phyloP scores from a whole-genome alignment of 257 asterid genomes.

The Vinca minor region DNA sequence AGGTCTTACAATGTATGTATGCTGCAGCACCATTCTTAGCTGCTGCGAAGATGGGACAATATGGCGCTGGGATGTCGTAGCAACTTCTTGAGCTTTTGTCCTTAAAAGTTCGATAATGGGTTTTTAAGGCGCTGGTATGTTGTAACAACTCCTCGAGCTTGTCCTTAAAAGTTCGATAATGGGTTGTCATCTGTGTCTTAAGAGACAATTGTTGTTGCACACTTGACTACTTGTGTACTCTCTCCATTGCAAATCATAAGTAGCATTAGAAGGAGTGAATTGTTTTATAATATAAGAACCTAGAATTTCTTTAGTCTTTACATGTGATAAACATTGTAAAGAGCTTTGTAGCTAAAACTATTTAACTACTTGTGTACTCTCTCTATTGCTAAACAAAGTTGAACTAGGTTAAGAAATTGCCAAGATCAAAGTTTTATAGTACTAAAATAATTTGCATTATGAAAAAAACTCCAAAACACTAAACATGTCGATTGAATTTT shows the following conservation, averaged over 20 bases:
- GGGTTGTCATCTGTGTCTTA: background rate
- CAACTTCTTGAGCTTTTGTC: conserved; percentile 38
- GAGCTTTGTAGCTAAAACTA: background rate
- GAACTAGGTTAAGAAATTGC: too few species aligned
- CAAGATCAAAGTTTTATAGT: too few species aligned
- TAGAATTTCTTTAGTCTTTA: background rate
- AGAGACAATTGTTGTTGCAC: background rate
- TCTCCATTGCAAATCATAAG: too few species aligned
- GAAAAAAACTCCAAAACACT: too few species aligned
- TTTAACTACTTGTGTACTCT: background rate
- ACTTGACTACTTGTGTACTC: background rate
- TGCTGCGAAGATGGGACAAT: conserved; percentile 98
- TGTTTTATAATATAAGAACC: background rate
- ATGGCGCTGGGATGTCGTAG: conserved; percentile 97
- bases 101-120: background rate
- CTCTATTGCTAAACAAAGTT: too few species aligned
- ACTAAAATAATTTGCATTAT: too few species aligned
- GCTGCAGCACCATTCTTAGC: conserved; percentile 74
- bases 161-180: too few species aligned
- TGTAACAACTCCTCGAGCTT: conserved; percentile 48
- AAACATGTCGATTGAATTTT: too few species aligned
- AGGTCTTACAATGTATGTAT: conserved; percentile 5
- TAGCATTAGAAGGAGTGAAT: too few species aligned
- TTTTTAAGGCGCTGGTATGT: conserved; percentile 99
- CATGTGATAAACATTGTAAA: background rate